Evolutionary conservation across 176 grass and related monocot genomes (phyloP).

Genomic region (Saccharum officinarum): DNA sequence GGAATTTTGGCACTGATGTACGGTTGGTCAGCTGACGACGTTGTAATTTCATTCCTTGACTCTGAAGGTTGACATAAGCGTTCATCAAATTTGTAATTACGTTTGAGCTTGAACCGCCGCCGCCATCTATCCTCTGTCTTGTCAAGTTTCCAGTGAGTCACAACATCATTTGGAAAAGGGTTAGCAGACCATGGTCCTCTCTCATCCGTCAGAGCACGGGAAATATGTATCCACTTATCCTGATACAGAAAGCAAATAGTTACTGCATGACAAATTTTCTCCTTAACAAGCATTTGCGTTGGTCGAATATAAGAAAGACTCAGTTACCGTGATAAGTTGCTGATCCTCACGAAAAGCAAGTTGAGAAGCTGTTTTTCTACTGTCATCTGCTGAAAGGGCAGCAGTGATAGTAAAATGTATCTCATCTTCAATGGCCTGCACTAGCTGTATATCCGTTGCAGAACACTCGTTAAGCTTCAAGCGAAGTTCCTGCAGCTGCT

Average conservation of each 20-base stretch:
- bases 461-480: conserved; percentile 59
- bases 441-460: conserved; percentile 2
- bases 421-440: conserved; percentile 70
- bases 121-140: conserved; percentile 97
- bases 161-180: conserved; percentile 81
- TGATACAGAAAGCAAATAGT: conserved; percentile 42
- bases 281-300: conserved; percentile 44
- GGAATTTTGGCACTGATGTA: conserved; percentile 53
- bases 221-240: conserved; percentile 98
- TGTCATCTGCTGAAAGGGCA: conserved; percentile 76
- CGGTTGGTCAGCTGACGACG: conserved; percentile 36
- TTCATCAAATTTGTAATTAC: conserved; percentile 95
- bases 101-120: conserved; percentile 81
- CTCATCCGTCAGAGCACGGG: conserved; percentile 83
- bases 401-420: conserved; percentile 67
- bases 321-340: conserved; percentile 63
- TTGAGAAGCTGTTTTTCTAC: conserved; percentile 70
- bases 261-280: conserved; percentile 8
- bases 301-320: conserved; percentile 27
- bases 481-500: conserved; percentile 71
- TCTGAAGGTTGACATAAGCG: conserved; percentile 72
- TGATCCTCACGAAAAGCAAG: conserved; percentile 88
- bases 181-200: conserved; percentile 92
- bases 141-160: conserved; percentile 87
- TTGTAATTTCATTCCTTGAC: conserved; percentile 38